Base-by-base conservation (phyloP, 257 asterid species). In the Lavandula angustifolia region DNA sequence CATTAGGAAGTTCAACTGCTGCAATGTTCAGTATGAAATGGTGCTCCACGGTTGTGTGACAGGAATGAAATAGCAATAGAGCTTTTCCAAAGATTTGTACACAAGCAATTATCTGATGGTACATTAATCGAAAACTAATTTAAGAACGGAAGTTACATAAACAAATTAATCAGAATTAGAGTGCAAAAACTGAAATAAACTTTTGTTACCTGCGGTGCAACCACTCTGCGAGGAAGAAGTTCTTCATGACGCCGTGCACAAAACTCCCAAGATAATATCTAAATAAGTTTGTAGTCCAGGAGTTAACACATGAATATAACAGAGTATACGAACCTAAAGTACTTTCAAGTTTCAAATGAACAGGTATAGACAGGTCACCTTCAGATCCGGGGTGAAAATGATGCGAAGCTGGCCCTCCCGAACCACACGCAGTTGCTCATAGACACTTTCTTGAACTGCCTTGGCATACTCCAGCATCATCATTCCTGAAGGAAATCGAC, bases 261-360 rank as follows among this genome's bases (percentile, higher is more conserved):
- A 67, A 92, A 92, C 68, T 92, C 99, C 99, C 99, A 92, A 33
- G 94, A 85, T 55, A 87, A 74, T 67, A 92, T 92, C 99, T 92
- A 64, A 33, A 64, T 53, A 43, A 58, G 40, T 60, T 11, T 22
- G 27, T 22, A 22, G 27, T 22, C 27, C 27, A 22, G 27, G 27
- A 22, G 27, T 22, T 22, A 22, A 22, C 27, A 22, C 27, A 22
- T 22, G 27, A 22, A 22, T 22, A 22, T 22, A 22, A 22, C 27
- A 0, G 27, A 22, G 27, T 22, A 22, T 22, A 22, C 27, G 2
- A 22, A 22, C 27, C 27, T 22, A 44, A 54, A 44, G 70, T 33
- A 18, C 64, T 54, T 58, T 63, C 49, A 35, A 7, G 61, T 44
- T n/a, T 63, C 49, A 35, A 7, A 56, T 44, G n/a, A 29, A 35